Evolutionary conservation across 495 filamentous ascomycete genomes (phyloP), one percentile per base, ranked within the genome.

Genomic region (Hypoxylon fuscum): DNA sequence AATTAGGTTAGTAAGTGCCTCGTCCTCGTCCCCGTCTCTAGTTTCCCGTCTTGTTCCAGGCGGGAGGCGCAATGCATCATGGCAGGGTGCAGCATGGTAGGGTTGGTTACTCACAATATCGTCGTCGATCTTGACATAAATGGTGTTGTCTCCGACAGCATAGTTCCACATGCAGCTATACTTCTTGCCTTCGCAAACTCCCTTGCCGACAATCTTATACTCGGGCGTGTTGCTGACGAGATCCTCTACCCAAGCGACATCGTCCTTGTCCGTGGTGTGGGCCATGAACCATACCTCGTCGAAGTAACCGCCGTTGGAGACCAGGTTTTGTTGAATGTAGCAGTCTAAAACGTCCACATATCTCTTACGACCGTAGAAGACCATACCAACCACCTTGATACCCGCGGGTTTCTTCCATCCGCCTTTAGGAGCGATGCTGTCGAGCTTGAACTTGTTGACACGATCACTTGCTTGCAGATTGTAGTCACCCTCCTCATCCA

Each of bases 81-180:
- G 35, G 15, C 50, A 5, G 15, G 31, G 18, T 15, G 14, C 9
- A 29, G 32, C 9, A 32, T 22, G 7, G 31, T 12, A 3, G 37
- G n/a, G 15, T 12, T 34, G 31, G 40, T 7, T 27, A 68, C 70
- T 73, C 50, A 73, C 76, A 45, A 81, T 74, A 49, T 85, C 83
- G 6, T 83, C 83, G 55, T 85, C 83, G 49, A 86, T 82, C 63
- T 81, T 82, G 38, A 85, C 76, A 50, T 82, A 83, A 51, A 85
- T 76, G 21, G 72, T 70, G 15, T 78, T 71, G 20, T 74, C 66
- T 40, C 74, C 71, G 6, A 68, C 66, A 5, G 73, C 68, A 43
- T 72, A 64, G 38, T 72, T 66, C 61, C 72, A 72, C 63, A 69
- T 58, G 48, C 70, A 68, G 20, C 62, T 68, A 23, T 77, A 79